phyloP scores from a whole-genome alignment of 345 rosid genomes.

The Jatropha curcas region DNA sequence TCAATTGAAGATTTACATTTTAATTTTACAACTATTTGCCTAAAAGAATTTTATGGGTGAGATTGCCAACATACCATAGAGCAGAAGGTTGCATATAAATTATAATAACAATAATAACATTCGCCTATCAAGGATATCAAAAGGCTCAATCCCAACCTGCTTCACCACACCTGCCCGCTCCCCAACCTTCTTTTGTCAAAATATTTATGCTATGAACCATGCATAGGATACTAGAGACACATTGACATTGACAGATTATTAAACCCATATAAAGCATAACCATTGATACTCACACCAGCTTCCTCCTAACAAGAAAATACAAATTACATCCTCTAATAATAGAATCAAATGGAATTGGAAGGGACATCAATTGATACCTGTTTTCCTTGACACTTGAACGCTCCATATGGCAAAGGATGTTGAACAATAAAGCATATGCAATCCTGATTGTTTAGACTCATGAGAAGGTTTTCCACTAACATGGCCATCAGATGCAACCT shows the following conservation, averaged over 20 bases:
- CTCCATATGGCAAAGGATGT: conserved; percentile 79
- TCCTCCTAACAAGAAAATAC: not conserved
- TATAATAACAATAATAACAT: not conserved
- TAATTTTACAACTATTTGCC: not conserved
- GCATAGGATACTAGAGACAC: not conserved
- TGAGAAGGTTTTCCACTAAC: conserved; percentile 60
- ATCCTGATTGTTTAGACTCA: conserved; percentile 68
- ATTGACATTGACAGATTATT: too few species aligned
- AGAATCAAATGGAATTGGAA: not conserved
- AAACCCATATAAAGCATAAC: not conserved
- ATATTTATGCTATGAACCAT: not conserved
- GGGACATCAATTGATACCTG: conserved; percentile 51
- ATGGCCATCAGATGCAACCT: conserved; percentile 75
- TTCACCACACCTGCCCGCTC: too few species aligned
- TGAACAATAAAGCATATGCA: conserved; percentile 59
- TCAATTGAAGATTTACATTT: not conserved
- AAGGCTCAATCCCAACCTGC: too few species aligned
- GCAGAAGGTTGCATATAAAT: not conserved
- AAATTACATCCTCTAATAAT: not conserved
- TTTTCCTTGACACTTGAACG: conserved; percentile 73
- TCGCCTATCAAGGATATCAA: not conserved
- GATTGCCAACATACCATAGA: not conserved
- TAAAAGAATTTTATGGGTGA: not conserved
- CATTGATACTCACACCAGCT: not conserved
- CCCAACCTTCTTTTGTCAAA: too few species aligned